Percentiles rank a stretch among this genome's conserved stretches.
Conservation (phyloP, 768 basidiomycete species). For the Phallus indusiatus region DNA sequence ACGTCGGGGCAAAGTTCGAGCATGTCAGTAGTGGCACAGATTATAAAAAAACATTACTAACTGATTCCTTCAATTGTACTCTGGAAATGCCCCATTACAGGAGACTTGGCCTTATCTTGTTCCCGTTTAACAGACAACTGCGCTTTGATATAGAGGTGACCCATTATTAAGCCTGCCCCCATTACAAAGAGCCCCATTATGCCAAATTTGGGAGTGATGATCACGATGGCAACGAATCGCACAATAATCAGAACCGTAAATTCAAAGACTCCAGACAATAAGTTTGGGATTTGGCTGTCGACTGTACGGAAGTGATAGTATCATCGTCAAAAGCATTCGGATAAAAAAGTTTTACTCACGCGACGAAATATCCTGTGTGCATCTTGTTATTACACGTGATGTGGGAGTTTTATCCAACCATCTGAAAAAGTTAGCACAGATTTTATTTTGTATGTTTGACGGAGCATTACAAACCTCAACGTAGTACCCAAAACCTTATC, state of each 20-base stretch:
- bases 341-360: not conserved
- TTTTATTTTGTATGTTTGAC: not conserved
- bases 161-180: constrained; percentile 19
- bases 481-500: constrained; percentile 50
- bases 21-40: not conserved
- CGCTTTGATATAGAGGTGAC: constrained; percentile 28
- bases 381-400: constrained; percentile 17
- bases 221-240: constrained; percentile 13
- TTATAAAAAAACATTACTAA: not conserved
- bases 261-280: not conserved
- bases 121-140: constrained; percentile 31
- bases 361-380: constrained; percentile 12
- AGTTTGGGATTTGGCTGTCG: not conserved
- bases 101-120: constrained; percentile 25
- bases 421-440: not conserved
- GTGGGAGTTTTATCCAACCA: constrained; percentile 17
- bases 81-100: constrained; percentile 25
- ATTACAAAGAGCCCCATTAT: constrained; percentile 13
- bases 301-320: not conserved
- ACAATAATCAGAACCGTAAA: constrained; percentile 12
- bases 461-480: constrained; percentile 17
- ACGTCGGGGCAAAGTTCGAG: not conserved
- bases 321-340: too few relatives aligned
- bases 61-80: too few relatives aligned
- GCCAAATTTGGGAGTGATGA: constrained; percentile 12